phyloP scores from a whole-genome alignment of 1,139 yeast genomes.

The Entelexis sorbosivorans region DNA sequence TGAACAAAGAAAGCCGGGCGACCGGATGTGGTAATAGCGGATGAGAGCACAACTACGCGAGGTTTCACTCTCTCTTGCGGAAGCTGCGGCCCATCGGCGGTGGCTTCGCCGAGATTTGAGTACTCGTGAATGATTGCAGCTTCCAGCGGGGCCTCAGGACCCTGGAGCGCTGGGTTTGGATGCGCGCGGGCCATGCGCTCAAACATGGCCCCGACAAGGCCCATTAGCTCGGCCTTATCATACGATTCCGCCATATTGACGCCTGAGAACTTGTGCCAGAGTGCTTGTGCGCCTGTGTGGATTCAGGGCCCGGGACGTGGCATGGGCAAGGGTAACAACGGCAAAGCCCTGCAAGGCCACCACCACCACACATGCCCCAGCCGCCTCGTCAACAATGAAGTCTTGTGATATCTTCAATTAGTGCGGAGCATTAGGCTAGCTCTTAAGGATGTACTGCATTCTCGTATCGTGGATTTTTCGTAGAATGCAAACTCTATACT shows the following conservation, averaged over 20 bases:
- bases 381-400: too few species aligned
- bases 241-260: conserved; percentile 3
- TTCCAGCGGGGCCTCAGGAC: conserved; percentile 11
- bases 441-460: too few species aligned
- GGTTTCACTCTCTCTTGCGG: conserved; percentile 8
- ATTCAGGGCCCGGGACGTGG: neutral
- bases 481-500: too few species aligned
- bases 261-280: neutral
- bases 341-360: too few species aligned
- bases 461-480: too few species aligned
- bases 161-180: conserved; percentile 13
- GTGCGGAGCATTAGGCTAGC: too few species aligned
- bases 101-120: conserved; percentile 17
- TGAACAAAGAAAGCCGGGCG: conserved; percentile 36
- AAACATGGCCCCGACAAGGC: conserved; percentile 13
- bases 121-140: conserved; percentile 15
- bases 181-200: conserved; percentile 8
- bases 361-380: too few species aligned
- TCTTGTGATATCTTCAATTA: too few species aligned
- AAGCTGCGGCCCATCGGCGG: neutral
- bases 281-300: neutral
- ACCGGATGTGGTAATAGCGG: neutral
- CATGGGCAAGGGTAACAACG: neutral
- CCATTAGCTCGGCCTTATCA: conserved; percentile 9
- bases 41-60: conserved; percentile 14